phyloP scores from a whole-genome alignment of 352 stramenopile genomes.

The Phytopythium boreale region DNA sequence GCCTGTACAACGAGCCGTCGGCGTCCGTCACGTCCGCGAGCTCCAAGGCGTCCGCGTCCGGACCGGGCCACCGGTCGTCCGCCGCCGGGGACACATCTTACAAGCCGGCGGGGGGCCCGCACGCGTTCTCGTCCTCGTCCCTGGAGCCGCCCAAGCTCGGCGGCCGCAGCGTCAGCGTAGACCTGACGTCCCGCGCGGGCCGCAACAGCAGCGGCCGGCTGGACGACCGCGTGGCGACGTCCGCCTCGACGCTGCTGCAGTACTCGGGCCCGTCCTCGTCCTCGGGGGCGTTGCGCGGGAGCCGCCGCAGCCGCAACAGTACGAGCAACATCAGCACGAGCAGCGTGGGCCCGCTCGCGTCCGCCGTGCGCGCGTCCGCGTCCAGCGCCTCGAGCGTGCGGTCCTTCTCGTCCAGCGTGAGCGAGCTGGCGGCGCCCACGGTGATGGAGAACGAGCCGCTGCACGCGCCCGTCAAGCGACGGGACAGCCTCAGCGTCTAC shows the following conservation, averaged over 20 bases:
- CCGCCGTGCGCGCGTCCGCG: too few species aligned
- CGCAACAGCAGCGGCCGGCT: constrained; percentile 20
- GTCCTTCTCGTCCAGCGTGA: constrained; percentile 3
- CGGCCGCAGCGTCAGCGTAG: constrained; percentile 25
- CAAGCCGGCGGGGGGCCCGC: constrained; percentile 3
- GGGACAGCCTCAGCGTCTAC: constrained; percentile 10
- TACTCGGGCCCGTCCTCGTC: background rate
- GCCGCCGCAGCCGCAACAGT: constrained; percentile 6
- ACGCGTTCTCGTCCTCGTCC: constrained; percentile 22
- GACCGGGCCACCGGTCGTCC: background rate
- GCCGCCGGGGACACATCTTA: background rate
- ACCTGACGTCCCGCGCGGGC: constrained; percentile 18
- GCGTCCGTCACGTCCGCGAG: constrained; percentile 5
- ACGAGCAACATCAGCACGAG: constrained; percentile 3
- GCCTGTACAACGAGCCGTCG: constrained; percentile 8
- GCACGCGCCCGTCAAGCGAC: constrained; percentile 1
- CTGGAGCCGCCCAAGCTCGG: constrained; percentile 25
- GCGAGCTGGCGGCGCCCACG: constrained; percentile 5
- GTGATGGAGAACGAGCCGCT: background rate
- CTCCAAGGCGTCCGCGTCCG: constrained; percentile 1
- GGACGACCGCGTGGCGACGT: background rate
- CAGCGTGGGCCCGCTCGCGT: too few species aligned
- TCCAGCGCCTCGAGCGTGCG: background rate
- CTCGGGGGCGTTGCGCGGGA: constrained; percentile 6
- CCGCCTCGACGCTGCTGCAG: constrained; percentile 1